Percentiles rank a stretch among this genome's conserved stretches.
Conservation (phyloP, 352 stramenopile genomes). For the Globisporangium okanoganense region DNA sequence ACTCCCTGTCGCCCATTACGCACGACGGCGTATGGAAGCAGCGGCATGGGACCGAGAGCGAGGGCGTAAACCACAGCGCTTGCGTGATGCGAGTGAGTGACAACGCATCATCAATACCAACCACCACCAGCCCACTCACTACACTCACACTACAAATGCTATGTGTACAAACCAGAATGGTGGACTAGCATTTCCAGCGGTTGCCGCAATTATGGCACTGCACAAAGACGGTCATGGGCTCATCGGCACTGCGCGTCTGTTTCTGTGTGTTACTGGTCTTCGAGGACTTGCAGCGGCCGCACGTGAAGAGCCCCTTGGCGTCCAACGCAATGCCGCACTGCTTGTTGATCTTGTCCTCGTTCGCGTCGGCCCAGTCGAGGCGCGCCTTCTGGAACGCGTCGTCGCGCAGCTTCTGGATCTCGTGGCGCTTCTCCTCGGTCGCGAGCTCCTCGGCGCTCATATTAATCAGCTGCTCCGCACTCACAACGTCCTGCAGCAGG, state of each 20-base stretch:
- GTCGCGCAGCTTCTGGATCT: slow-evolving; percentile 81
- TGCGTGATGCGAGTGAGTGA: neutral
- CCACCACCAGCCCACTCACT: neutral
- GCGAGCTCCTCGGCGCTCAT: slow-evolving; percentile 87
- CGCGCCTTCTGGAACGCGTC: slow-evolving; percentile 82
- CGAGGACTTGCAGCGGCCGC: slow-evolving; percentile 92
- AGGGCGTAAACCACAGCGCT: slow-evolving; percentile 2
- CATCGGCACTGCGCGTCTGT: slow-evolving; percentile 96
- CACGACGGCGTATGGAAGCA: neutral
- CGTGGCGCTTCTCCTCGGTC: slow-evolving; percentile 80
- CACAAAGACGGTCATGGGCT: slow-evolving; percentile 98
- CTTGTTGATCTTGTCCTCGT: slow-evolving; percentile 91
- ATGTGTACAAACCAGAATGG: slow-evolving; percentile 3
- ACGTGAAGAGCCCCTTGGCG: slow-evolving; percentile 85
- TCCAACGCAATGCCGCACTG: slow-evolving; percentile 73
- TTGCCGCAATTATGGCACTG: slow-evolving; percentile 97
- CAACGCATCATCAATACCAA: neutral
- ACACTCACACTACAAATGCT: neutral
- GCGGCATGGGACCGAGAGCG: neutral
- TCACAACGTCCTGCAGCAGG: slow-evolving; percentile 65
- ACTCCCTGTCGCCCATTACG: neutral
- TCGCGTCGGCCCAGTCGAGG: slow-evolving; percentile 88
- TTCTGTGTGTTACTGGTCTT: slow-evolving; percentile 98
- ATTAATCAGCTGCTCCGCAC: slow-evolving; percentile 65
- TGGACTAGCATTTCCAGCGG: slow-evolving; percentile 90